phyloP scores from a whole-genome alignment of 768 basidiomycete genomes.

The Boletus subcaerulescens region DNA sequence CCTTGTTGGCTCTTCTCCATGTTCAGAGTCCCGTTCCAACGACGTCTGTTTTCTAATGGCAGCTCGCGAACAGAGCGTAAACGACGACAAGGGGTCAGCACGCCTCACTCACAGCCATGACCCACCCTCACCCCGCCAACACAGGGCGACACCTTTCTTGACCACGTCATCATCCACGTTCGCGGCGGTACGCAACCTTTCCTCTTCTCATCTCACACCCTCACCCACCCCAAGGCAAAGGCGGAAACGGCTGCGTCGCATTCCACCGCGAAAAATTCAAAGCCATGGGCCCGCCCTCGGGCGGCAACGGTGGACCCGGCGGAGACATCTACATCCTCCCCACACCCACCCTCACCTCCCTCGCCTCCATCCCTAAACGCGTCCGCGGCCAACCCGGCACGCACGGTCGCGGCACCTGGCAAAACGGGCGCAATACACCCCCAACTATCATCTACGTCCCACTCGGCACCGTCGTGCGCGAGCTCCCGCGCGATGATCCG shows the following conservation, averaged over 20 bases:
- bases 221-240: constrained; percentile 53
- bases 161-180: constrained; percentile 76
- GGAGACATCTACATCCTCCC: constrained; percentile 86
- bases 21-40: not conserved
- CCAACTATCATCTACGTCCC: constrained; percentile 82
- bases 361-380: constrained; percentile 68
- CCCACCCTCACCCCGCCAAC: constrained; percentile 3
- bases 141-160: constrained; percentile 77
- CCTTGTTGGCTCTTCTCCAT: not conserved
- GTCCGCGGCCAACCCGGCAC: constrained; percentile 64
- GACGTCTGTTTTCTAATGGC: too few species aligned
- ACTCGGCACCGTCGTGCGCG: constrained; percentile 83
- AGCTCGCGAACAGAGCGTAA: constrained; percentile 59
- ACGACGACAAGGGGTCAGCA: constrained; percentile 61
- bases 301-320: constrained; percentile 88
- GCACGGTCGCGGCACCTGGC: constrained; percentile 83
- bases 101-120: not conserved
- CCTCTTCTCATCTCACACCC: not conserved
- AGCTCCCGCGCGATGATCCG: constrained; percentile 66
- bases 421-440: constrained; percentile 71
- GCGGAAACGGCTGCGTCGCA: constrained; percentile 89
- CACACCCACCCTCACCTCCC: constrained; percentile 71
- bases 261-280: constrained; percentile 90
- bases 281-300: constrained; percentile 84
- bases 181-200: constrained; percentile 55